Base-by-base conservation (phyloP, 2,329 filamentous ascomycete species). In the Ascocoryne sarcoides region DNA sequence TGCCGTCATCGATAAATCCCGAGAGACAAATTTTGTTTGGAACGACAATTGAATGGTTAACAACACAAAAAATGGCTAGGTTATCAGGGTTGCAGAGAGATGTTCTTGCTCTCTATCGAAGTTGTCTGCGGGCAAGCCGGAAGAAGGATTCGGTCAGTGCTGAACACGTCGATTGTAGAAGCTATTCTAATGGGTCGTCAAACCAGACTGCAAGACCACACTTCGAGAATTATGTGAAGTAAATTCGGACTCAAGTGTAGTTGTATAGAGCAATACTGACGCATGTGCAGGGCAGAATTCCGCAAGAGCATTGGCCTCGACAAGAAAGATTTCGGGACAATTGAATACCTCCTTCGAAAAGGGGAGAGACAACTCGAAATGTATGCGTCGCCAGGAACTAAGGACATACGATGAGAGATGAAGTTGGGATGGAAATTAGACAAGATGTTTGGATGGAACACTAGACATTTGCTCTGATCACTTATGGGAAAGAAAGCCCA, bases 21-120 rank as follows among this genome's bases (percentile, higher is more conserved):
- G n/a, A n/a, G n/a, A n/a, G n/a, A n/a, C n/a, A n/a, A n/a, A n/a
- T n/a, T n/a, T n/a, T n/a, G n/a, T n/a, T n/a, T n/a, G n/a, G n/a
- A n/a, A n/a, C n/a, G n/a, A n/a, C n/a, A n/a, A n/a, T n/a, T n/a
- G n/a, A n/a, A n/a, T n/a, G n/a, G n/a, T n/a, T n/a, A n/a, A 26
- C 7, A 26, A 26, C 23, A 26, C 23, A 26, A 26, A 7, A 26
- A 26, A 26, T 41, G 23, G 66, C 66, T 66, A 73, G 78, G 53
- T 68, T 89, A 18, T 94, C 89, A 5, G 92, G 92, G 26, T 69
- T 96, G n/a, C 90, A 96, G 60, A 82, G 76, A 55, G 87, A 95
- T 56, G 90, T 95, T 3, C 63, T 96, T 37, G 71, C 79, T 23
- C 75, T 98, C 10, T 98, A 96, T 61, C 79, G 90, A 43, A 76